phyloP scores from a whole-genome alignment of 345 rosid genomes.

The Anacardium occidentale region DNA sequence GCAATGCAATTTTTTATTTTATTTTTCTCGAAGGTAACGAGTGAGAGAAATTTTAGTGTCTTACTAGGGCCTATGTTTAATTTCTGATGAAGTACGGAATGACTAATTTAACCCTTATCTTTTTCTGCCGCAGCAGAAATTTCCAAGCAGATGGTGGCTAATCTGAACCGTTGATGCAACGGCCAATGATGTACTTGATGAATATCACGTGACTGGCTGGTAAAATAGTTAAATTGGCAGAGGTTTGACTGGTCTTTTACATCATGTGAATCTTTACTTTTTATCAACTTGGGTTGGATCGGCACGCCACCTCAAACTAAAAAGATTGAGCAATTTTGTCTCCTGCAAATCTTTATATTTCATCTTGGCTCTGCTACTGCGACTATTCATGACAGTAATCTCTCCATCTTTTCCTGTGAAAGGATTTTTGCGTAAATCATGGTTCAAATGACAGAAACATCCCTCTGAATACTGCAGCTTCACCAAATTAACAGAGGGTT shows the following conservation, averaged over 20 bases:
- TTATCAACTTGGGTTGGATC: background rate
- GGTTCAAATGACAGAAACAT: conserved; percentile 35
- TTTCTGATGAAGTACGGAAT: no score
- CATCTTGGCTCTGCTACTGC: background rate
- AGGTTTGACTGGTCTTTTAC: conserved; percentile 34
- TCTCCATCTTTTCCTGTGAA: background rate
- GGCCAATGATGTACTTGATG: background rate
- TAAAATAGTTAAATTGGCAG: conserved; percentile 14
- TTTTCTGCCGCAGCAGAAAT: background rate
- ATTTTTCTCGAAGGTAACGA: no score
- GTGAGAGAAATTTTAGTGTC: no score
- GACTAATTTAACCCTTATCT: background rate
- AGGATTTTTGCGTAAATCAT: background rate
- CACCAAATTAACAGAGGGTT: background rate
- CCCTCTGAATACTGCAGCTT: conserved; percentile 13
- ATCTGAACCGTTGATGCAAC: conserved; percentile 10
- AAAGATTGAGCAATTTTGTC: background rate
- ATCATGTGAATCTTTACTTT: conserved; percentile 22
- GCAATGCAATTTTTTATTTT: background rate
- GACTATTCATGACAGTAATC: no score
- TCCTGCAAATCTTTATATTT: background rate
- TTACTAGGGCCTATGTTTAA: no score
- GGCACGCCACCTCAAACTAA: conserved; percentile 31
- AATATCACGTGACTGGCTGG: conserved; percentile 17
- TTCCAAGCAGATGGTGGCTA: background rate